Percentiles rank a stretch among this genome's conserved stretches.
phyloP scores from a whole-genome alignment of 768 basidiomycete species.

The Mrakia gelida region DNA sequence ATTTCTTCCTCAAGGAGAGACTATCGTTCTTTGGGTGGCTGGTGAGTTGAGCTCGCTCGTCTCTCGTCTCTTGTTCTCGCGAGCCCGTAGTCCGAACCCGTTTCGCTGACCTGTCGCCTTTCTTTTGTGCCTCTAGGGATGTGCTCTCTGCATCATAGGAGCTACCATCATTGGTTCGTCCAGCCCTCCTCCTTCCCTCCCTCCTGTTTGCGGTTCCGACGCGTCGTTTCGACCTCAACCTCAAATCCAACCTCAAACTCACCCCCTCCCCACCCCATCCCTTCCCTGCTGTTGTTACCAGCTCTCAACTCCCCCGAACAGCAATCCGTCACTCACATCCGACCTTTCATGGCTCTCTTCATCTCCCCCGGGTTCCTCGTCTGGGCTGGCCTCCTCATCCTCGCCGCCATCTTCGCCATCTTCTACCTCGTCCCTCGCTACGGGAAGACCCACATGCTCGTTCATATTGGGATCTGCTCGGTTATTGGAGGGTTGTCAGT shows the following conservation, averaged over 20 bases:
- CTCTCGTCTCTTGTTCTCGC: not conserved
- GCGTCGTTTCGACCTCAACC: not conserved
- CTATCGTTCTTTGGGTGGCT: conserved; percentile 96
- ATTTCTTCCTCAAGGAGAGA: conserved; percentile 75
- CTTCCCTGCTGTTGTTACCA: no score
- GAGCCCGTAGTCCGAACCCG: not conserved
- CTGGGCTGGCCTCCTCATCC: conserved; percentile 19
- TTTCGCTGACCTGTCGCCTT: not conserved
- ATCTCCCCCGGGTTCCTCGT: conserved; percentile 28
- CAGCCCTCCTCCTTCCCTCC: not conserved
- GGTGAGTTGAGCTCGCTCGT: conserved; percentile 52
- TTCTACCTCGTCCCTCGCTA: conserved; percentile 31
- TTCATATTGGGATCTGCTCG: conserved; percentile 80
- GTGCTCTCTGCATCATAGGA: conserved; percentile 75
- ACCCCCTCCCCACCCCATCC: not conserved
- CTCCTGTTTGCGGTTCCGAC: not conserved
- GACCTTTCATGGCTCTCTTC: conserved; percentile 35
- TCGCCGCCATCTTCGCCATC: conserved; percentile 10
- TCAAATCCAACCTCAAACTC: no score
- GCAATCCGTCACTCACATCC: conserved; percentile 42
- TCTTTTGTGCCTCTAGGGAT: not conserved
- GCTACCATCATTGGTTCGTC: conserved; percentile 19
- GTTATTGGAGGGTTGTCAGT: conserved; percentile 76
- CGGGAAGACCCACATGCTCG: conserved; percentile 28
- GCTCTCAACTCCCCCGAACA: conserved; percentile 57